Base-by-base conservation (phyloP, 1,284 basidiomycete genomes). In the Porogramme epimiltina region DNA sequence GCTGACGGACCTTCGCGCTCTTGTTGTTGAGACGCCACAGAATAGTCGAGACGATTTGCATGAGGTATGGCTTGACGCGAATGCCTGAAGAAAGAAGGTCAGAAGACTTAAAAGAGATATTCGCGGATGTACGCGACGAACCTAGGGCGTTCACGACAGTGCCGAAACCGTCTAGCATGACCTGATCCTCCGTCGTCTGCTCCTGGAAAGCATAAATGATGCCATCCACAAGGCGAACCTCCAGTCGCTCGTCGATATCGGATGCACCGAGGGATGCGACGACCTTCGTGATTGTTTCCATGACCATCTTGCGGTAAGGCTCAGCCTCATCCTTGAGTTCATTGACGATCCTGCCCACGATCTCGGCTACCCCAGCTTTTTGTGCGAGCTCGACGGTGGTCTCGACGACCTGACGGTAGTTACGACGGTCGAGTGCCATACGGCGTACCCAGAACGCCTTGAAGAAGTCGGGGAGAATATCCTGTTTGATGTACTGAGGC, bases 181-280 rank as follows among this genome's bases (percentile, higher is more conserved):
- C 93, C 63, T 95, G 93, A 69, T 99, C 97, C 69, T 99, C 97
- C 2, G 95, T 90, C 0, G 95, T 98, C 73, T 99, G 97, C 74
- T 99, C 96, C 72, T 99, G 96, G 90, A 99, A 99, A 5, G 97
- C 90, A 68, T 96, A 98, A 73, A 99, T 99, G 71, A 99, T 96
- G 42, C 97, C 96, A 66, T 99, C 97, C 28, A 99, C 91, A 13
- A 99, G 83, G 51, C 92, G 84, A 13, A 96, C 85, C 73, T 99
- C 96, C 42, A 99, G 78, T 45, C 95, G 82, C 71, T 99, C 95
- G 66, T 99, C 96, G 53, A 99, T 92, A 66, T 99, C 97, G 1
- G 95, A 93, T 2, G 96, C 93, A 51, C 97, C 95, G 3, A 97
- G 83, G 11, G 89, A 90, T 6, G 89, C 86, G 26, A 99, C 82